Evolutionary conservation across 1,139 yeast species (phyloP).

Genomic region (Suhomyces coccinellae): DNA sequence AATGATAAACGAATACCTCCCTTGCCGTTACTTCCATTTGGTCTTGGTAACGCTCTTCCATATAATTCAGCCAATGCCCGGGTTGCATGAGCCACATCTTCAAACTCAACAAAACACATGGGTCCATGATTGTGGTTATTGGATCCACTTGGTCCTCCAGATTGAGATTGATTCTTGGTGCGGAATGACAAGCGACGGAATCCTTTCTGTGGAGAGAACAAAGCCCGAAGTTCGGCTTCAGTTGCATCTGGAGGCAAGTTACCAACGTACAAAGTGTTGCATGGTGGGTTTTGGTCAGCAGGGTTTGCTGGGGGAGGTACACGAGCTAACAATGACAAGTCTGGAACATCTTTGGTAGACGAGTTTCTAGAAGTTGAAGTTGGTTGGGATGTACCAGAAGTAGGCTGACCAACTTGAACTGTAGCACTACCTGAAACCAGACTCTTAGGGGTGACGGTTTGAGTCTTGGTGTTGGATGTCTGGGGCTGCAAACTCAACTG

Average conservation of each 20-base stretch:
- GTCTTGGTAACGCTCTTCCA: slow-evolving; percentile 78
- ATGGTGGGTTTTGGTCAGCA: slow-evolving; percentile 98
- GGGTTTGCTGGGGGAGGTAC: slow-evolving; percentile 98
- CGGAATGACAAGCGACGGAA: slow-evolving; percentile 90
- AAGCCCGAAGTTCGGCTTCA: slow-evolving; percentile 84
- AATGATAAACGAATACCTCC: slow-evolving; percentile 94
- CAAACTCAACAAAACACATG: slow-evolving; percentile 98
- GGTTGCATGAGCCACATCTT: slow-evolving; percentile 91
- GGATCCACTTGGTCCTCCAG: slow-evolving; percentile 25
- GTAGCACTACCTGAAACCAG: slow-evolving; percentile 1
- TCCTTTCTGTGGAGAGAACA: slow-evolving; percentile 88
- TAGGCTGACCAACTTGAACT: slow-evolving; percentile 6
- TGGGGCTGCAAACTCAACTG: slow-evolving; percentile 6
- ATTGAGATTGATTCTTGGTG: slow-evolving; percentile 56
- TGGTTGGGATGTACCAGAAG: slow-evolving; percentile 12
- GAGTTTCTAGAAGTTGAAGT: neutral
- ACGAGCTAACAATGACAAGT: slow-evolving; percentile 67
- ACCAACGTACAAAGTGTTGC: slow-evolving; percentile 95
- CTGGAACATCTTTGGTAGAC: slow-evolving; percentile 55
- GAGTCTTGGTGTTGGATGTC: slow-evolving; percentile 8
- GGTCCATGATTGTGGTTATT: slow-evolving; percentile 76
- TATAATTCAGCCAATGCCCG: slow-evolving; percentile 90
- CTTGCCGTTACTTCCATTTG: slow-evolving; percentile 69
- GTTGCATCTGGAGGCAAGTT: slow-evolving; percentile 97
- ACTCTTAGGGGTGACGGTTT: neutral